Evolutionary conservation across 768 basidiomycete species (phyloP).

Genomic region (Tubosaeta sp.): DNA sequence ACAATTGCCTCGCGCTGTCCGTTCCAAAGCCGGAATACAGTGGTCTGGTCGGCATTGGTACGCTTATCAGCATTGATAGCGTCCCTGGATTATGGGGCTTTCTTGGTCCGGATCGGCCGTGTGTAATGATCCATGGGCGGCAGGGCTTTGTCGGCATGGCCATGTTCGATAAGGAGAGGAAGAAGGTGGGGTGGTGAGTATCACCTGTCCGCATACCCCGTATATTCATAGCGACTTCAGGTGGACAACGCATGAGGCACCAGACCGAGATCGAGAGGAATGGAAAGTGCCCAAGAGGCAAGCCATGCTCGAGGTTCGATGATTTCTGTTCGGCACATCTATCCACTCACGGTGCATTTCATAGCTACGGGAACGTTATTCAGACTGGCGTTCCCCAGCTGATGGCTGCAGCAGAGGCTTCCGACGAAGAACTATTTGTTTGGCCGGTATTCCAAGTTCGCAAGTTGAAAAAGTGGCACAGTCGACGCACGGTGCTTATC

Average conservation of each 20-base stretch:
- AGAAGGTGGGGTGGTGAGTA: slow-evolving; percentile 24
- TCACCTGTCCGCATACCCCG: neutral
- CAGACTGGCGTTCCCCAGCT: slow-evolving; percentile 25
- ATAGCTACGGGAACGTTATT: slow-evolving; percentile 25
- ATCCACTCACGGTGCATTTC: neutral
- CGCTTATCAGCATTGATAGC: slow-evolving; percentile 12
- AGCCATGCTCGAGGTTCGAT: slow-evolving; percentile 15
- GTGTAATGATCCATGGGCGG: slow-evolving; percentile 28
- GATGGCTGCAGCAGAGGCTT: slow-evolving; percentile 17
- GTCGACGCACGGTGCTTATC: slow-evolving; percentile 24
- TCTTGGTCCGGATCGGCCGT: slow-evolving; percentile 20
- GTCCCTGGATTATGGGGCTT: slow-evolving; percentile 19
- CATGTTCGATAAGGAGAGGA: slow-evolving; percentile 22
- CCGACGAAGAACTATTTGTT: slow-evolving; percentile 15
- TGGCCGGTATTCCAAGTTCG: slow-evolving; percentile 28
- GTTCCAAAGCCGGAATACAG: slow-evolving; percentile 27
- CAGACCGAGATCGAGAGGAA: slow-evolving; percentile 25
- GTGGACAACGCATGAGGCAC: slow-evolving; percentile 29
- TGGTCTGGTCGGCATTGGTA: slow-evolving; percentile 24
- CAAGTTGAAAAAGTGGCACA: slow-evolving; percentile 23
- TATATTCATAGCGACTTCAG: slow-evolving; percentile 6
- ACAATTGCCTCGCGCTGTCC: slow-evolving; percentile 13
- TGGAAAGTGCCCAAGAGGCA: slow-evolving; percentile 24
- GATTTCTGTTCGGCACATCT: neutral
- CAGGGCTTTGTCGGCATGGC: slow-evolving; percentile 27